phyloP scores from a whole-genome alignment of 176 grass and related monocot species.

The Chrysopogon serrulatus region DNA sequence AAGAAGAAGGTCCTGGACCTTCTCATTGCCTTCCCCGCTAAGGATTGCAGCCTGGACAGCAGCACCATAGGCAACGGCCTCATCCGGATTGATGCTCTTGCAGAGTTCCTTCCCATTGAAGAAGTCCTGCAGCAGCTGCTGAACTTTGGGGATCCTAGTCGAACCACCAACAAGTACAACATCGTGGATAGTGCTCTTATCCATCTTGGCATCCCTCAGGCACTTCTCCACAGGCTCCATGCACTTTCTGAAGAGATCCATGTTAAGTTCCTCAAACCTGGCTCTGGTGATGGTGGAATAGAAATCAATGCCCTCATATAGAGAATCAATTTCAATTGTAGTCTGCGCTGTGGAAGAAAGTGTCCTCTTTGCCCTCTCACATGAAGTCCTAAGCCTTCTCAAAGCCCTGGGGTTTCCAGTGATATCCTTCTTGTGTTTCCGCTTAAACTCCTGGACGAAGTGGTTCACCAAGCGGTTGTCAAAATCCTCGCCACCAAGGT shows the following conservation, averaged over 20 bases:
- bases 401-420: slow-evolving; percentile 43
- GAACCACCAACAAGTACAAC: slow-evolving; percentile 53
- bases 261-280: slow-evolving; percentile 54
- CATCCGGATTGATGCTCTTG: slow-evolving; percentile 66
- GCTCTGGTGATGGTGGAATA: slow-evolving; percentile 54
- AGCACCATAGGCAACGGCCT: slow-evolving; percentile 54
- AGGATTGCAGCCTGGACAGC: slow-evolving; percentile 55
- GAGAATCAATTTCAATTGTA: slow-evolving; percentile 42
- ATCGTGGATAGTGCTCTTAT: slow-evolving; percentile 51
- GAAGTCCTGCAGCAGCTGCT: slow-evolving; percentile 46
- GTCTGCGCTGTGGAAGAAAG: slow-evolving; percentile 62
- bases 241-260: slow-evolving; percentile 55
- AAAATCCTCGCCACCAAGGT: slow-evolving; percentile 53
- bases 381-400: slow-evolving; percentile 43
- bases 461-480: slow-evolving; percentile 55
- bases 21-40: slow-evolving; percentile 53
- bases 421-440: slow-evolving; percentile 53
- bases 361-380: slow-evolving; percentile 51
- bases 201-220: slow-evolving; percentile 49
- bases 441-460: slow-evolving; percentile 52
- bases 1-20: slow-evolving; percentile 57
- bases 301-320: slow-evolving; percentile 49
- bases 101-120: slow-evolving; percentile 59
- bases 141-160: slow-evolving; percentile 43
- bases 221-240: slow-evolving; percentile 66